Base-by-base conservation (phyloP, 805 yeast genomes). In the Wickerhamiella australiensis region DNA sequence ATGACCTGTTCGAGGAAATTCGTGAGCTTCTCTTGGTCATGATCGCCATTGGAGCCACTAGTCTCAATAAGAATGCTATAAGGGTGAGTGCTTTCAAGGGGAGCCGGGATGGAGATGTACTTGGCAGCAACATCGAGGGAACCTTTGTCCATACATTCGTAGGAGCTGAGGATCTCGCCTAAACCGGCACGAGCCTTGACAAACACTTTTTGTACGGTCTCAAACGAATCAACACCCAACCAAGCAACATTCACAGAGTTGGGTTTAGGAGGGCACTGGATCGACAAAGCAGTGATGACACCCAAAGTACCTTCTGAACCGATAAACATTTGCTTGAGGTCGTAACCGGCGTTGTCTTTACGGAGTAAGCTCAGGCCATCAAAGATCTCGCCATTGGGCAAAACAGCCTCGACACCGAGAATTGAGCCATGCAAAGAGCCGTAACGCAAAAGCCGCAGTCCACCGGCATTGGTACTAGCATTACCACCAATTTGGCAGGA, bases 391-490 rank as follows among this genome's bases (percentile, higher is more conserved):
- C 96, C 96, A 61, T 85, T 82, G 13, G 96, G 85, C 57, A 88
- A 69, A 15, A 88, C 96, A 11, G 79, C 95, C 68, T 88, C 96
- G 50, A 88, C 68, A 1, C 96, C 96, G 40, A 88, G 69, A 0
- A 88, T 94, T 20, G 85, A 69, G 3, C 96, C 96, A 61, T 88
- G 96, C 57, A 88, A 73, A 5, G 95, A 85, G 1, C 96, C 96
- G 63, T 86, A 88, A 56, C 94, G 76, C 54, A 88, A 68, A 52
- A 88, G 69, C 59, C 96, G 73, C 59, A 87, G 73, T 1, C 96
- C 96, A 61, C 96, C 96, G 5, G 96, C 96, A 63, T 88, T 88
- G n/a, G 96, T 86, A 11, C 96, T 95, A 45, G 85, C 90, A 49
- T 80, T 83, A 57, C 96, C 96, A 57, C 96, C 96, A 52, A 88